Base-by-base conservation (phyloP, 306 rosid species). In the Sindora glabra region DNA sequence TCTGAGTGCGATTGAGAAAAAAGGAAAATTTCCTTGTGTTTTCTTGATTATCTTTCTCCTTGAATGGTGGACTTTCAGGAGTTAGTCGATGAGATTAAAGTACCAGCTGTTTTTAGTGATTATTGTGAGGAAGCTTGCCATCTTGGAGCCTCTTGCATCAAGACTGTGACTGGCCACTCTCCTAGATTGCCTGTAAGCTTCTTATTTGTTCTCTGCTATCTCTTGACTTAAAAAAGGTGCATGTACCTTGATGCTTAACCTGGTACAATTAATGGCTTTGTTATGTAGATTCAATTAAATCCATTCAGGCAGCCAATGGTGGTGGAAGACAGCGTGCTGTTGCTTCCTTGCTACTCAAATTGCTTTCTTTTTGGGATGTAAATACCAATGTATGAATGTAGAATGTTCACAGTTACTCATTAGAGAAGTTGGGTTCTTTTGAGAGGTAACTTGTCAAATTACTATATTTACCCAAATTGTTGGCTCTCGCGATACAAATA, bases 71-170 rank as follows among this genome's bases (percentile, higher is more conserved):
- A 56, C 50, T 65, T 67, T 22, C 77, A 92, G 96, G 94, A 81
- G 71, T 69, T 83, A 47, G 67, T 92, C 21, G 72, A 70, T 56
- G 71, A 83, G 72, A 74, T 75, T 26, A 69, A 72, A 16, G 76
- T 83, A 59, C 90, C 88, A 1, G 83, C 86, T 14, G 63, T 86
- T 54, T 88, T 92, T 59, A 81, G 94, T 0, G 95, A 92, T 70
- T 92, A 88, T 66, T 92, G 98, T 21, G 89, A 88, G 81, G 98
- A 92, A 81, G 98, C 95, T 26, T 92, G 95, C 72, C 83, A 92
- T 78, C 90, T 92, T 53, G 98, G 90, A 55, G 86, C 86, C 56
- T 19, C 71, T 76, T 86, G 95, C 74, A 62, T 92, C 24, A 72
- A 79, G 73, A 68, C 77, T 19, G 62, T 83, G 54, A 68, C 83